Evolutionary conservation across 371 early-diverging fungal genomes (phyloP).

Genomic region (Parasitella parasitica): DNA sequence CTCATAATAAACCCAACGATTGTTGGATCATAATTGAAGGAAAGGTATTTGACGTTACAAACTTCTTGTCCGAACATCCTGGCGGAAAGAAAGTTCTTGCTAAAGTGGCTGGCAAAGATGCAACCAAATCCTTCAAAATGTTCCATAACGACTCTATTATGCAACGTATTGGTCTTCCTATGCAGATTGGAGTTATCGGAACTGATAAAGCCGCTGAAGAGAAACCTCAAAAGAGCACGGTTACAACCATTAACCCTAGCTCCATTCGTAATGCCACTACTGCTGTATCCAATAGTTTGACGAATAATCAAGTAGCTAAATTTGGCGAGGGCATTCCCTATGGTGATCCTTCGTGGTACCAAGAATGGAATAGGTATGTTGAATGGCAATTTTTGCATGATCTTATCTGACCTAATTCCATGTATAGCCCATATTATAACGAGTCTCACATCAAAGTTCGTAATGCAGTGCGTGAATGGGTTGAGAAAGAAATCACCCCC

Average conservation of each 20-base stretch:
- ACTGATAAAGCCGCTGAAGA: conserved; percentile 5
- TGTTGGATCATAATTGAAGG: conserved; percentile 90
- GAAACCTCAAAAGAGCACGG: conserved; percentile 4
- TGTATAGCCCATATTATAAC: conserved; percentile 51
- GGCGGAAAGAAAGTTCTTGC: conserved; percentile 67
- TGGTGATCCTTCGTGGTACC: conserved; percentile 88
- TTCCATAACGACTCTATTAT: conserved; percentile 73
- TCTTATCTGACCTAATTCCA: not conserved
- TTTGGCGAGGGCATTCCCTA: conserved; percentile 82
- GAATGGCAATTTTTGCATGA: not conserved
- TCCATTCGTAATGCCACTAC: conserved; percentile 1
- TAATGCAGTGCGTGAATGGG: conserved; percentile 51
- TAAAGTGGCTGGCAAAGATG: conserved; percentile 85
- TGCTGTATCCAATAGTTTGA: not conserved
- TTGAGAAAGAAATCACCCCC: conserved; percentile 64
- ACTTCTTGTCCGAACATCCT: conserved; percentile 77
- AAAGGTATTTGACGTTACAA: conserved; percentile 80
- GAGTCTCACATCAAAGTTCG: conserved; percentile 59
- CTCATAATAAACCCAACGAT: conserved; percentile 74
- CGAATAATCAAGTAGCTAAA: conserved; percentile 22
- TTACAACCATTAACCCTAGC: conserved; percentile 9
- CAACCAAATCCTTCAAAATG: conserved; percentile 84
- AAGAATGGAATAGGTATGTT: conserved; percentile 58
- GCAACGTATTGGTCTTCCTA: conserved; percentile 54
- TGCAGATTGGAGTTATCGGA: conserved; percentile 62